A percentile compares a stretch with the other conserved stretches of the same genome.
These are phyloP conservation scores for Meyerozyma athensensis DNA, from an alignment of 1,139 yeast species.

Conservation along the genomic window DNA sequence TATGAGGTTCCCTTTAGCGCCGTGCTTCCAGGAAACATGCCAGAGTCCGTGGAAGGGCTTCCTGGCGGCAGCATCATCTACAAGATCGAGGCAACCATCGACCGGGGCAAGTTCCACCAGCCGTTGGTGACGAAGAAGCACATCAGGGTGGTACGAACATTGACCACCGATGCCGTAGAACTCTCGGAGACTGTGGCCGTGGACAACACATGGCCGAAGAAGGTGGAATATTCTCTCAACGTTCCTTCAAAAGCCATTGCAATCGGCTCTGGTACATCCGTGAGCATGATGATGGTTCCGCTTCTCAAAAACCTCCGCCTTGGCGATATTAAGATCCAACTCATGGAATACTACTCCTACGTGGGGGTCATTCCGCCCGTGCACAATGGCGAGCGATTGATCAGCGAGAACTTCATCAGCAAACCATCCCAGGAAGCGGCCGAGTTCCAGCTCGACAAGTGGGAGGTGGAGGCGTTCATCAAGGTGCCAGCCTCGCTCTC, in stretches of 20 bases:
- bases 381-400: constrained; percentile 55
- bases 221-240: constrained; percentile 84
- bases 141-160: constrained; percentile 79
- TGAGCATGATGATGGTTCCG: constrained; percentile 72
- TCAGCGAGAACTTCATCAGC: constrained; percentile 37
- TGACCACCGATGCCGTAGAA: constrained; percentile 85
- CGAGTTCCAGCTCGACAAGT: constrained; percentile 54
- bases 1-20: constrained; percentile 89
- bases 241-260: constrained; percentile 89
- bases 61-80: constrained; percentile 82
- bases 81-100: constrained; percentile 73
- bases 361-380: constrained; percentile 54
- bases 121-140: constrained; percentile 67
- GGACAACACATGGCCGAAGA: constrained; percentile 93
- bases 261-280: constrained; percentile 73
- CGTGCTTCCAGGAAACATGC: constrained; percentile 76
- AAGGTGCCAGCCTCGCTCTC: constrained; percentile 68
- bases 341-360: constrained; percentile 65
- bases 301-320: constrained; percentile 72
- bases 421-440: constrained; percentile 33
- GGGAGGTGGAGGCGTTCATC: constrained; percentile 66
- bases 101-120: constrained; percentile 72
- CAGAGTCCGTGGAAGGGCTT: constrained; percentile 88
- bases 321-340: constrained; percentile 63
- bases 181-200: constrained; percentile 89